A percentile compares a stretch with the other conserved stretches of the same genome.
Conservation (phyloP, 345 rosid genomes). For the Litchi chinensis region DNA sequence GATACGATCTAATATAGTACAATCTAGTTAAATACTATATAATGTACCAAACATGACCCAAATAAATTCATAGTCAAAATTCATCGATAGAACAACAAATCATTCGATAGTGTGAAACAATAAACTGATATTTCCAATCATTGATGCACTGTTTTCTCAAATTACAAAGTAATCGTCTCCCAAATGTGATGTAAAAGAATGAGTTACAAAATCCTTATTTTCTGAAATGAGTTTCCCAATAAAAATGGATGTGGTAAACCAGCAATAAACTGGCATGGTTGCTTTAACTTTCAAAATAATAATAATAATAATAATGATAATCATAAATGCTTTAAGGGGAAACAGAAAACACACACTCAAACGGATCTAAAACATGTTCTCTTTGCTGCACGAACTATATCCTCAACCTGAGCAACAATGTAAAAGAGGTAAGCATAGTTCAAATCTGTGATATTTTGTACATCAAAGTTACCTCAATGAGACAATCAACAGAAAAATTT, state of each 20-base stretch:
- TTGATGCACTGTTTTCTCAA: background rate
- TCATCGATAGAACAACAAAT: background rate
- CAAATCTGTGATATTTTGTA: background rate
- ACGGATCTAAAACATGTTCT: constrained; percentile 62
- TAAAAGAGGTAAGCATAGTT: background rate
- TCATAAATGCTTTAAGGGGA: background rate
- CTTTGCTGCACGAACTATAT: constrained; percentile 65
- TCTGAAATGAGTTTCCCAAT: background rate
- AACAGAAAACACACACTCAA: background rate
- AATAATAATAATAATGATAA: no score
- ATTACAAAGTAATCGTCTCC: background rate
- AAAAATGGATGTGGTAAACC: background rate
- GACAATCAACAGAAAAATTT: no score
- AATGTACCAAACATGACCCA: no score
- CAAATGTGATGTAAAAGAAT: background rate
- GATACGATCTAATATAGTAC: no score
- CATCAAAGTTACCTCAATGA: background rate
- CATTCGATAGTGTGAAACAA: no score
- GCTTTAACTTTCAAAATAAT: background rate
- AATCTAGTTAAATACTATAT: no score
- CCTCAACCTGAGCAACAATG: constrained; percentile 44
- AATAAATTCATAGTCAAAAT: background rate
- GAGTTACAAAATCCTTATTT: background rate
- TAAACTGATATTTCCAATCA: background rate
- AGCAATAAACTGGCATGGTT: background rate